Conservation (phyloP, 2,329 filamentous ascomycete genomes). For the Venturia oleaginea region DNA sequence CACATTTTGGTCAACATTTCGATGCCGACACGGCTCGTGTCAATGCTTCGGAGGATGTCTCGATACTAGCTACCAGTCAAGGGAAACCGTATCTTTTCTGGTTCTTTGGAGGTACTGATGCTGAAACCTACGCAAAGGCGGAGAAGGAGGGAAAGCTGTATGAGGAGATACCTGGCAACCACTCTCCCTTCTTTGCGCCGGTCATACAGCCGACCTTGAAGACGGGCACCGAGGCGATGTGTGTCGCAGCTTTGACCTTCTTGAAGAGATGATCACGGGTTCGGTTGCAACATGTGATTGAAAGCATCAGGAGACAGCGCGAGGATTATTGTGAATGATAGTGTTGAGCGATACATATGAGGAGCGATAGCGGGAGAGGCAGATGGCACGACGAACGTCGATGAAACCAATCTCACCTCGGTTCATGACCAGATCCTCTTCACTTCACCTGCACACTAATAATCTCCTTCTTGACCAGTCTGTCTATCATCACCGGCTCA, state of each 20-base stretch:
- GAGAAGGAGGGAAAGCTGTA: constrained; percentile 36
- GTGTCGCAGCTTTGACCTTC: constrained; percentile 42
- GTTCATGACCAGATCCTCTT: too few relatives aligned
- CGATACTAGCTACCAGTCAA: constrained; percentile 42
- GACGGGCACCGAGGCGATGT: constrained; percentile 36
- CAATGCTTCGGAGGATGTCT: constrained; percentile 50
- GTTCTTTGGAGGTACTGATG: constrained; percentile 46
- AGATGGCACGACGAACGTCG: too few relatives aligned
- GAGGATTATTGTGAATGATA: too few relatives aligned
- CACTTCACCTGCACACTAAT: too few relatives aligned
- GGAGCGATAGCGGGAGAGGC: too few relatives aligned
- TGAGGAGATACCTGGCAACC: constrained; percentile 48
- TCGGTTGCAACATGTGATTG: too few relatives aligned
- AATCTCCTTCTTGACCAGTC: too few relatives aligned
- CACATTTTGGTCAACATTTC: constrained; percentile 36
- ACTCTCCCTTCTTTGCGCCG: constrained; percentile 51
- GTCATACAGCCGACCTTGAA: constrained; percentile 49
- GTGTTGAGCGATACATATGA: too few relatives aligned
- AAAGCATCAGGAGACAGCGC: too few relatives aligned
- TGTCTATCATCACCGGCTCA: too few relatives aligned
- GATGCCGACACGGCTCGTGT: constrained; percentile 33
- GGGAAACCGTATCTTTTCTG: constrained; percentile 47
- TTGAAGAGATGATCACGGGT: constrained; percentile 19
- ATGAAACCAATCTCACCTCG: too few relatives aligned
- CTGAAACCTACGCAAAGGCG: constrained; percentile 41